phyloP scores from a whole-genome alignment of 2,329 filamentous ascomycete genomes.

The Colletotrichum chlorophyti region DNA sequence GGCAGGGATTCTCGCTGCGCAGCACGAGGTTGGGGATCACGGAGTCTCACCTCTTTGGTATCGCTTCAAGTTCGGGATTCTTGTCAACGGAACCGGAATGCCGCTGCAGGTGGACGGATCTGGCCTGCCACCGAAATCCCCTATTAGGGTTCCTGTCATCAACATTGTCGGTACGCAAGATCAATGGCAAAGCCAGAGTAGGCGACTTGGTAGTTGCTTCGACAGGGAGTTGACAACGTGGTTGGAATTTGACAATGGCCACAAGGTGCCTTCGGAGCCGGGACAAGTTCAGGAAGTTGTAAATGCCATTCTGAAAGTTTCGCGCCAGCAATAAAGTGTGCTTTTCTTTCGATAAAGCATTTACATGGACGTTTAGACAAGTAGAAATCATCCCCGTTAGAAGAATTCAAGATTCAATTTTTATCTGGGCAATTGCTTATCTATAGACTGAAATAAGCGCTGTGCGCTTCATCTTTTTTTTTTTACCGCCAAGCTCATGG shows the following conservation, averaged over 20 bases:
- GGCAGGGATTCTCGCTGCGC: constrained; percentile 1
- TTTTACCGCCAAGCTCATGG: too few species aligned
- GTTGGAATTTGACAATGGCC: constrained; percentile 7
- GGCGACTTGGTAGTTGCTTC: not conserved
- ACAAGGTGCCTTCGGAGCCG: constrained; percentile 2
- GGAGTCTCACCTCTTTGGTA: not conserved
- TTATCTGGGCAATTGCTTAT: too few species aligned
- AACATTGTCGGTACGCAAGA: not conserved
- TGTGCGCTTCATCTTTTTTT: too few species aligned
- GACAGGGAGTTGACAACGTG: not conserved
- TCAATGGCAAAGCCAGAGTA: constrained; percentile 1
- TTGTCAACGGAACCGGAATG: not conserved
- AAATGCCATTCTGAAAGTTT: not conserved
- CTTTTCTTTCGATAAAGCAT: too few species aligned
- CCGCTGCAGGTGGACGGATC: too few species aligned
- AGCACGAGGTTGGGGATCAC: not conserved
- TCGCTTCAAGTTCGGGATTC: constrained; percentile 1
- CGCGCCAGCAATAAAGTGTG: too few species aligned
- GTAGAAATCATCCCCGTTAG: too few species aligned
- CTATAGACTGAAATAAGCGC: too few species aligned
- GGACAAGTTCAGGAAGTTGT: not conserved
- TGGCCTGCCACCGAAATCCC: not conserved
- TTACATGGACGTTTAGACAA: too few species aligned
- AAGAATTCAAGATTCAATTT: too few species aligned
- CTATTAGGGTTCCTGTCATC: not conserved